Base-by-base conservation (phyloP, 2,329 filamentous ascomycete species). In the Paracamarosporium sp. region DNA sequence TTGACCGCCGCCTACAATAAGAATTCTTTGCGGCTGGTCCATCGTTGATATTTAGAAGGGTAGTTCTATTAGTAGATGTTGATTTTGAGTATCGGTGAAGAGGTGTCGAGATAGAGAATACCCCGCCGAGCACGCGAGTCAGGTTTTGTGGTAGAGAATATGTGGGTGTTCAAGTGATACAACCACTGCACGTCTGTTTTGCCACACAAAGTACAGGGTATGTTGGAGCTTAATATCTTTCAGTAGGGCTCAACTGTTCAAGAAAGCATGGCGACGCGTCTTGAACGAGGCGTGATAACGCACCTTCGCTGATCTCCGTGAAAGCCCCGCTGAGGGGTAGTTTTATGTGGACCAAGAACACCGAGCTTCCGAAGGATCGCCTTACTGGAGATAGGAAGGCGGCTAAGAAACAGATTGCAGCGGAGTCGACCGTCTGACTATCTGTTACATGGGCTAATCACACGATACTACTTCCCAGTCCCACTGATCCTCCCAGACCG, bases 1-100 rank as follows among this genome's bases (percentile, higher is more conserved):
- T 35, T 57, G 50, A 15, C 62, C 65, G 31, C 68, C 68, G 45
- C 68, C 68, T 20, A 71, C 64, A 24, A 71, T 56, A 36, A 69
- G 61, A 31, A 69, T 66, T 40, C 60, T 53, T 57, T 70, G 66
- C 8, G 41, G 24, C n/a, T 20, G n/a, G 17, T 11, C 28, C 45
- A 41, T 40, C 13, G 27, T 40, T 24, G 24, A 36, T 9, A 12
- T 9, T 22, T 15, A 6, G 15, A 2, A 27, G 20, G 20, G 5
- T 20, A 11, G 4, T 20, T 11, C n/a, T 22, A 12, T 11, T 3
- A 27, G 28, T 27, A n/a, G 11, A 28, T 6, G 24, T 28, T 6
- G 24, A 8, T 38, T 15, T 8, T 8, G 20, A 17, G n/a, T 17
- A 17, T 38, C 8, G 35, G 9, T 38, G 35, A 38, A 17, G 35